These are phyloP conservation scores for Gigaspora rosea DNA, from an alignment of 192 early-diverging fungal genomes.

Conservation along the genomic window DNA sequence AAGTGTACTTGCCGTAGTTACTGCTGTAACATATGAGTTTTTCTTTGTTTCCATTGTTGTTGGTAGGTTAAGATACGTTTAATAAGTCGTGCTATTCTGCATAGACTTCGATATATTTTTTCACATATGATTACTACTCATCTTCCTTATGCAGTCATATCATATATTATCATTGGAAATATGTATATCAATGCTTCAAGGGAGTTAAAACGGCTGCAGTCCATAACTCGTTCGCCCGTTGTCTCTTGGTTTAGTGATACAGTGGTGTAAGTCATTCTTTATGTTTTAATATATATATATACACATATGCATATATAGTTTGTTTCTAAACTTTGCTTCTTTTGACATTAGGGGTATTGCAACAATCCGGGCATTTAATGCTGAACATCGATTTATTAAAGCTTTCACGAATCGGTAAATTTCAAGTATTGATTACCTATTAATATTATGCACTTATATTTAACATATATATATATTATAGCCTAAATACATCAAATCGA, in stretches of 20 bases:
- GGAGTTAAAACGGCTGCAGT: slow-evolving; percentile 89
- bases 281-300: slow-evolving; percentile 59
- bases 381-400: slow-evolving; percentile 62
- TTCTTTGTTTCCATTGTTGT: slow-evolving; percentile 55
- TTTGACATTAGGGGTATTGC: slow-evolving; percentile 71
- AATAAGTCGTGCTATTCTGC: too few species aligned
- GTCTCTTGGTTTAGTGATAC: slow-evolving; percentile 51
- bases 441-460: neutral
- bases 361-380: slow-evolving; percentile 84
- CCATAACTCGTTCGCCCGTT: slow-evolving; percentile 38
- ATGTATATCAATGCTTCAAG: slow-evolving; percentile 45
- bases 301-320: too few species aligned
- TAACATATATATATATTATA: neutral
- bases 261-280: slow-evolving; percentile 39
- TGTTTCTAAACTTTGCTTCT: slow-evolving; percentile 70
- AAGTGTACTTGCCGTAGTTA: slow-evolving; percentile 59
- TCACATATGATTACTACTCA: too few species aligned
- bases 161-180: slow-evolving; percentile 6
- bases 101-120: too few species aligned
- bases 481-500: slow-evolving; percentile 70
- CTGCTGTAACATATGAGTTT: slow-evolving; percentile 65
- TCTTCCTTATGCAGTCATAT: neutral
- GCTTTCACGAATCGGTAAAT: slow-evolving; percentile 45
- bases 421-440: neutral
- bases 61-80: slow-evolving; percentile 32